These are phyloP conservation scores for Citrullus mucosospermus DNA, from an alignment of 306 rosid species.

Conservation along the genomic window DNA sequence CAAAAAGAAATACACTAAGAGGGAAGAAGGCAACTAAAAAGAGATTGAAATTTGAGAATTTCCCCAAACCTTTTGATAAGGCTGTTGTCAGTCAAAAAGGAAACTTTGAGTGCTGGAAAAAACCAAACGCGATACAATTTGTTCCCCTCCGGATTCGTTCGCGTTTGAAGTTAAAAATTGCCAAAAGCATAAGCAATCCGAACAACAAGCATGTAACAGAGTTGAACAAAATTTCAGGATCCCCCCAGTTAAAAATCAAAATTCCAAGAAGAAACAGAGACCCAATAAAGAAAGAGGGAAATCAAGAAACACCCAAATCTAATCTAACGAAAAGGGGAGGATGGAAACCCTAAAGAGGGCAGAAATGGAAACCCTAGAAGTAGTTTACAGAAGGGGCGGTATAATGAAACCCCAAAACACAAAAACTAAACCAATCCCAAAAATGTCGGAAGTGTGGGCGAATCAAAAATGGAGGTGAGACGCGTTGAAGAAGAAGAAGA, in stretches of 20 bases:
- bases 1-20: background rate
- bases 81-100: constrained; percentile 1
- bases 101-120: constrained; percentile 12
- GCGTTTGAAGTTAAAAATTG: background rate
- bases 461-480: constrained; percentile 27
- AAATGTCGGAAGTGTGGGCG: constrained; percentile 28
- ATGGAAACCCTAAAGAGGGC: background rate
- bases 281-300: constrained; percentile 5
- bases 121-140: constrained; percentile 9
- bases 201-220: background rate
- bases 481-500: constrained; percentile 9
- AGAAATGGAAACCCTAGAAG: constrained; percentile 5
- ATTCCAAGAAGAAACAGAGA: constrained; percentile 1
- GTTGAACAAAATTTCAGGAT: background rate
- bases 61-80: background rate
- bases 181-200: background rate
- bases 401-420: constrained; percentile 38
- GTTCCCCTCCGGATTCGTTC: constrained; percentile 1
- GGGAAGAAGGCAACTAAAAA: background rate
- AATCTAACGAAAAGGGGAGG: constrained; percentile 3
- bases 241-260: background rate
- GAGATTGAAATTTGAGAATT: background rate
- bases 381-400: constrained; percentile 10
- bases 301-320: constrained; percentile 28
- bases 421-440: constrained; percentile 26